These are phyloP conservation scores for Carnegiea gigantea DNA, from an alignment of 179 eudicot species.

Conservation along the genomic window DNA sequence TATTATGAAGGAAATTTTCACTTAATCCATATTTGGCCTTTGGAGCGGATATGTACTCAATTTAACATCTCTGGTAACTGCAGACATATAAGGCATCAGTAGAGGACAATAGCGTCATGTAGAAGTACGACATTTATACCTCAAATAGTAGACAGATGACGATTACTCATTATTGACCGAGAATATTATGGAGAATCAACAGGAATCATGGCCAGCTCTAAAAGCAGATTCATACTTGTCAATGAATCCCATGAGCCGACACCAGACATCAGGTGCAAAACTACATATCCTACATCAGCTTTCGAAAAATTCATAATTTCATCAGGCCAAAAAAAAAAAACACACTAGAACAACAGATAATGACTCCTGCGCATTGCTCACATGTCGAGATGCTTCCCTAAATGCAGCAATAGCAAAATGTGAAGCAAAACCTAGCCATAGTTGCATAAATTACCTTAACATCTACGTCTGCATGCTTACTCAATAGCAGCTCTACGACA, in stretches of 20 bases:
- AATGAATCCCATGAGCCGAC: not conserved
- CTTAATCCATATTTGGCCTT: not conserved
- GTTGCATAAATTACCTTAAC: constrained; percentile 50
- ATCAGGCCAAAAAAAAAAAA: no score
- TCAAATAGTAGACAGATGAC: not conserved
- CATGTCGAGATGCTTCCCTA: not conserved
- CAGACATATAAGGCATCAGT: not conserved
- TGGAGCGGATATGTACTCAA: not conserved
- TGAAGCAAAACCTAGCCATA: not conserved
- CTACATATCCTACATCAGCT: not conserved
- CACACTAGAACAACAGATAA: not conserved
- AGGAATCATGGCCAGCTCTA: not conserved
- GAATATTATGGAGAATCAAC: no score
- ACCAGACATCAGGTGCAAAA: not conserved
- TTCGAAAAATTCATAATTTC: not conserved
- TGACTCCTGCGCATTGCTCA: not conserved
- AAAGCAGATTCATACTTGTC: not conserved
- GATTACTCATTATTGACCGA: no score
- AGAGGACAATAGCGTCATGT: not conserved
- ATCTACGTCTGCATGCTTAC: constrained; percentile 71
- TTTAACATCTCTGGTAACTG: not conserved
- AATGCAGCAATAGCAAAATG: not conserved
- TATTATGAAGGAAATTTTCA: not conserved
- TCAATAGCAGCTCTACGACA: constrained; percentile 58
- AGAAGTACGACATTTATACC: not conserved